A percentile compares a stretch with the other conserved stretches of the same genome.
phyloP scores from a whole-genome alignment of 2,329 filamentous ascomycete species.

The Fusarium agapanthi region DNA sequence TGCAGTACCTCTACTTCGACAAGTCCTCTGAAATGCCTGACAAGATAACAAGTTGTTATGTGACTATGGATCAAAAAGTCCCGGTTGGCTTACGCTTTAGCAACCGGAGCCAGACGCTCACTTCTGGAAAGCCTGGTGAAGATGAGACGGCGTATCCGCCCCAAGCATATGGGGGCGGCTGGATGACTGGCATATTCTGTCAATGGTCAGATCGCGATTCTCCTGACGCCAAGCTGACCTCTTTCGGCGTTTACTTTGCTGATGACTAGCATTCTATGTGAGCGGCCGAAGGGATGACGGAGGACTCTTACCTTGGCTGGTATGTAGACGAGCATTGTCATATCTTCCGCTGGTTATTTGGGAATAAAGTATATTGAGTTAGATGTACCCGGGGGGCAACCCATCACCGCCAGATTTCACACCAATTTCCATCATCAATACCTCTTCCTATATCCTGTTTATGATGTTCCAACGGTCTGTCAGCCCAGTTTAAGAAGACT shows the following conservation, averaged over 20 bases:
- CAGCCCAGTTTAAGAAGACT: no score
- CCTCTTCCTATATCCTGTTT: no score
- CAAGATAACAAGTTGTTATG: background rate
- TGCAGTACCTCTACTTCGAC: background rate
- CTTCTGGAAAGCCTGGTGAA: fast-evolving
- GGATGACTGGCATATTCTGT: background rate
- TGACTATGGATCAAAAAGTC: background rate
- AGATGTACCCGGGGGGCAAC: background rate
- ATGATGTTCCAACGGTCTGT: no score
- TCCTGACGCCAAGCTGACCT: background rate
- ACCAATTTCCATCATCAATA: no score
- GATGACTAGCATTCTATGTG: background rate
- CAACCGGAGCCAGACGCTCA: background rate
- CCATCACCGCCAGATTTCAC: no score
- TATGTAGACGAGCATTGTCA: no score
- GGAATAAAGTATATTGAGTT: background rate
- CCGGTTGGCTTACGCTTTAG: background rate
- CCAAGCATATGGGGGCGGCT: background rate
- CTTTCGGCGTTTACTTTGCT: background rate
- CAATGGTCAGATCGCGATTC: background rate
- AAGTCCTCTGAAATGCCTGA: background rate
- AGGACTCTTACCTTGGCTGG: no score
- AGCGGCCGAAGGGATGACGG: background rate
- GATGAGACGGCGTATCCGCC: background rate
- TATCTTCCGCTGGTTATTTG: no score